Base-by-base conservation (phyloP, 805 yeast species). In the Barnettozyma pratensis region DNA sequence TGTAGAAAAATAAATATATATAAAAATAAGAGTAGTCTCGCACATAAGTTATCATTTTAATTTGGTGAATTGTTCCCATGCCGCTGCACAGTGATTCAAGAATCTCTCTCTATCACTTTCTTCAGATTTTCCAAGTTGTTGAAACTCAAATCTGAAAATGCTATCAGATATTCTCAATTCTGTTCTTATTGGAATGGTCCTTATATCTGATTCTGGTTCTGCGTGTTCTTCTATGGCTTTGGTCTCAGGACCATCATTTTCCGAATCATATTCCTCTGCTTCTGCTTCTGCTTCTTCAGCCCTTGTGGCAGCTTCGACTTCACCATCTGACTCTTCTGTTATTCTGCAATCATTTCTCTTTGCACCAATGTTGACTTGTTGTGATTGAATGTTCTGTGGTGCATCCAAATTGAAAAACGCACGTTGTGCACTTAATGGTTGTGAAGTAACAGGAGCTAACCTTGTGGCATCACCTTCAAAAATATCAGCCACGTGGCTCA, bases 341-440 rank as follows among this genome's bases (percentile, higher is more conserved):
- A 31, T 31, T 31, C 34, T 31, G 34, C 19, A 19, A 19, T 51
- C 54, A 10, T 42, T 39, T 5, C 39, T 44, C 39, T 19, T 36
- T 27, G 19, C 27, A 7, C 28, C 40, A 30, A 26, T 43, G 3
- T 8, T 31, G 11, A 31, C 34, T 44, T 10, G 49, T 35, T 12
- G 34, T 28, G 12, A 42, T 39, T 6, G 25, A 25, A 3, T 46
- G 37, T 27, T 51, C 57, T 31, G 59, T 49, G 56, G 55, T 25
- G 48, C 39, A 10, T 55, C 57, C n/a, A 60, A 31, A 36, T 60
- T 62, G 50, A 75, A 75, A 45, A 60, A 66, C 44, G 68, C 74
- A 26, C 68, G 60, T 55, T 76, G 79, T 0, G 81, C 75, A 38
- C 76, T 70, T 8, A 76, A 62, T 5, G 82, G 81, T 56, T 77